These are phyloP conservation scores for Streptanthus diversifolius DNA, from an alignment of 345 rosid species.

Conservation along the genomic window DNA sequence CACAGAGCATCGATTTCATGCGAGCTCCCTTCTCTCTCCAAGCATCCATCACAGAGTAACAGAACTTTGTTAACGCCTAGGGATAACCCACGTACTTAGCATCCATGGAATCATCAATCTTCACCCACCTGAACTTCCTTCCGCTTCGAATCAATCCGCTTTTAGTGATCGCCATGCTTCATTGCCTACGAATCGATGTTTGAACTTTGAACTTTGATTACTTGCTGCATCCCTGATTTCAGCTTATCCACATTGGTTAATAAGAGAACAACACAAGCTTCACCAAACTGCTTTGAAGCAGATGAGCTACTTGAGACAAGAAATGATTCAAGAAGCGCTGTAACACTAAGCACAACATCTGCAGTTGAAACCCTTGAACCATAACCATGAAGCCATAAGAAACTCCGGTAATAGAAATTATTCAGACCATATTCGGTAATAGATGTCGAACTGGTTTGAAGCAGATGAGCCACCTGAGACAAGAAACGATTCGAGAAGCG, in stretches of 20 bases:
- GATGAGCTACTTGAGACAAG: slow-evolving; percentile 62
- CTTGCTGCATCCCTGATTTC: slow-evolving; percentile 84
- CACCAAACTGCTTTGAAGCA: slow-evolving; percentile 88
- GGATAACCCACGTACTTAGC: slow-evolving; percentile 78
- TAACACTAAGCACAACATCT: slow-evolving; percentile 86
- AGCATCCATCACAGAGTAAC: slow-evolving; percentile 96
- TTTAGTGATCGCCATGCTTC: slow-evolving; percentile 82
- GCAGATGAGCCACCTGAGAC: slow-evolving; percentile 72
- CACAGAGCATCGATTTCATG: slow-evolving; percentile 84
- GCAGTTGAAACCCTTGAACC: slow-evolving; percentile 93
- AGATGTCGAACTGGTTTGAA: slow-evolving; percentile 55
- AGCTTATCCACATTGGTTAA: slow-evolving; percentile 67
- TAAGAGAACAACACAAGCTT: slow-evolving; percentile 80
- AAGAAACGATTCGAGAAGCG: slow-evolving; percentile 85
- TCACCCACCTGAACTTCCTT: slow-evolving; percentile 93
- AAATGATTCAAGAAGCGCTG: slow-evolving; percentile 90
- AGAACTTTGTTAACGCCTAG: slow-evolving; percentile 90
- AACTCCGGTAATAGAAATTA: slow-evolving; percentile 79
- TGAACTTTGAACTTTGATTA: slow-evolving; percentile 82
- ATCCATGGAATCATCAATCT: slow-evolving; percentile 77
- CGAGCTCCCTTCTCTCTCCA: slow-evolving; percentile 85
- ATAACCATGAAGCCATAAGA: slow-evolving; percentile 75
- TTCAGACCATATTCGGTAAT: neutral
- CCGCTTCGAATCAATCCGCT: slow-evolving; percentile 78
- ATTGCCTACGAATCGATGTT: slow-evolving; percentile 85